These are phyloP conservation scores for Boechera stricta DNA, from an alignment of 345 rosid genomes.

Conservation along the genomic window DNA sequence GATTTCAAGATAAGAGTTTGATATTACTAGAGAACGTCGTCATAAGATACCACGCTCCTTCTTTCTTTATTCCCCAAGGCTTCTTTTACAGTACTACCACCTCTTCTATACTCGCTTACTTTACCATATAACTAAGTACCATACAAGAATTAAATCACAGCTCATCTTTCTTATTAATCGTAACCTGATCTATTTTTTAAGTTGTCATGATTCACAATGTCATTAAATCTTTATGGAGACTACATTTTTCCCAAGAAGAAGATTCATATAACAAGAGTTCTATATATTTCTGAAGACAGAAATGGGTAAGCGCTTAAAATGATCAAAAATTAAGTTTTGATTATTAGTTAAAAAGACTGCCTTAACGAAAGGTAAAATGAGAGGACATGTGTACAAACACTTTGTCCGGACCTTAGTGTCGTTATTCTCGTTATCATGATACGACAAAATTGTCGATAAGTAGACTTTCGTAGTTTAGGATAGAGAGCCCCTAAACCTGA, in stretches of 20 bases:
- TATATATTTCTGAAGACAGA: too few relatives aligned
- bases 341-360: background rate
- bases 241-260: background rate
- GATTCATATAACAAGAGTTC: background rate
- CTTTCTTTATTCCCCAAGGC: conserved; percentile 31
- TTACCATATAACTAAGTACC: background rate
- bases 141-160: conserved; percentile 23
- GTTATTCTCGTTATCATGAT: conserved; percentile 1
- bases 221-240: background rate
- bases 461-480: conserved; percentile 31
- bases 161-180: conserved; percentile 14
- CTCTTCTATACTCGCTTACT: background rate
- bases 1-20: background rate
- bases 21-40: conserved; percentile 23
- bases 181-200: too few relatives aligned
- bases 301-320: background rate
- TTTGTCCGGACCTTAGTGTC: conserved; percentile 21
- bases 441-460: conserved; percentile 22
- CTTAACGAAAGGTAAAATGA: background rate
- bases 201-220: background rate
- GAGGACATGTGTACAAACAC: conserved; percentile 23
- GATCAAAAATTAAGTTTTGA: background rate
- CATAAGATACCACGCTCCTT: conserved; percentile 23
- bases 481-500: conserved; percentile 42
- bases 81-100: conserved; percentile 26